These are phyloP conservation scores for Mycosphaerella arachidis DNA, from an alignment of 2,329 filamentous ascomycete genomes.

Conservation along the genomic window DNA sequence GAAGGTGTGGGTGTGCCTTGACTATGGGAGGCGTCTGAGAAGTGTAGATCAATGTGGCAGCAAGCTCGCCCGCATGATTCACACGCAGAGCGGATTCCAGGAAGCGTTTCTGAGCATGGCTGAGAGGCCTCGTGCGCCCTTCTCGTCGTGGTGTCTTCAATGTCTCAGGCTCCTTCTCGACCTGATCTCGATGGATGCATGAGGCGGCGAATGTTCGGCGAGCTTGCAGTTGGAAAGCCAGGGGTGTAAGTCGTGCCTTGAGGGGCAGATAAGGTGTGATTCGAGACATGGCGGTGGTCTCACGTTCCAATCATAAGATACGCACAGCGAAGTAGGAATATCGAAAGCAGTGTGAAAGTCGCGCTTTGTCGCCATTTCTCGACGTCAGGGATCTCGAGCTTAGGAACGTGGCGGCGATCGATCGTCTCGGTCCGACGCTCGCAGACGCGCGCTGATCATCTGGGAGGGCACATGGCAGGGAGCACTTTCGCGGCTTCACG, in stretches of 20 bases:
- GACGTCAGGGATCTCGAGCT: background rate
- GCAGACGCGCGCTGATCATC: slow-evolving; percentile 1
- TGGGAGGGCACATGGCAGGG: background rate
- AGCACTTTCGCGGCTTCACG: slow-evolving; percentile 1
- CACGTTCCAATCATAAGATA: background rate
- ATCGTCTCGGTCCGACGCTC: background rate
- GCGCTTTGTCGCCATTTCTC: background rate
- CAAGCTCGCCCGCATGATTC: slow-evolving; percentile 96
- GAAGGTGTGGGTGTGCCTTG: slow-evolving; percentile 76
- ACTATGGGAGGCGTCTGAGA: slow-evolving; percentile 81
- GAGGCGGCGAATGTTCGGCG: slow-evolving; percentile 21
- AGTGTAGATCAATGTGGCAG: slow-evolving; percentile 88
- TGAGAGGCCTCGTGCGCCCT: slow-evolving; percentile 20
- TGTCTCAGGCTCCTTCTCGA: slow-evolving; percentile 19
- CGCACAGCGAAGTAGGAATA: background rate
- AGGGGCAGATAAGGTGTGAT: slow-evolving; percentile 20
- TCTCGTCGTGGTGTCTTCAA: slow-evolving; percentile 14
- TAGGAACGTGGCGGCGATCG: background rate
- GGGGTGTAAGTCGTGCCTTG: slow-evolving; percentile 25
- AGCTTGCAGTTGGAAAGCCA: slow-evolving; percentile 29
- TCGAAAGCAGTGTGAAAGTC: background rate
- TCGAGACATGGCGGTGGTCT: slow-evolving; percentile 3
- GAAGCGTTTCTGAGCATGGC: slow-evolving; percentile 62
- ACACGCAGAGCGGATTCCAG: slow-evolving; percentile 81
- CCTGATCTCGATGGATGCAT: slow-evolving; percentile 12